Base-by-base conservation (phyloP, 805 yeast genomes). In the Zygoascus biomembranicola region DNA sequence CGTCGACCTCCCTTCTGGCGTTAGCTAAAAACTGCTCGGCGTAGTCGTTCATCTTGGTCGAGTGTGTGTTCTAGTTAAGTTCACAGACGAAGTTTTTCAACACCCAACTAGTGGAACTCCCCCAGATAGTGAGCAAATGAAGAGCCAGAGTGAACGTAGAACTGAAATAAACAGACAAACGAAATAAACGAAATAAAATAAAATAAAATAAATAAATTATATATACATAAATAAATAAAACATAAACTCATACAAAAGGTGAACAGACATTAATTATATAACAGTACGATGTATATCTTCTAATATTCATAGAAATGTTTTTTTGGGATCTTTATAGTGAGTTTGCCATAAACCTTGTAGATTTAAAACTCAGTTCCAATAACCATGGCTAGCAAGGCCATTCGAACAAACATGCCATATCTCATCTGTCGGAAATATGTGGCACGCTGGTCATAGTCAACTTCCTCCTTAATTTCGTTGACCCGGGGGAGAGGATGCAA, bases 341-440 rank as follows among this genome's bases (percentile, higher is more conserved):
- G 19, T 10, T 16, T 13, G n/a, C 50, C 18, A 5, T 20, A 50
- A n/a, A 48, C 14, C 37, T 5, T 9, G 3, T 3, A 43, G 23
- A 28, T 35, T 55, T 74, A 87, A 59, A 85, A 81, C 69, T 89
- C 97, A 65, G 88, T 90, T 67, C 98, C 98, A 72, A 94, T 84
- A 59, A 95, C 99, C 96, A 94, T 86, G 53, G 98, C 96, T 68
- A 94, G 79, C 63, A 94, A 77, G 10, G 99, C 99, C 99, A 94
- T 94, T 79, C 99, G 90, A 47, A 95, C 96, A 68, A 85, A 94
- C 70, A 94, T 78, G 57, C 99, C 99, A 69, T 94, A 92, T 72
- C 95, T 86, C 99, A 94, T 94, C 78, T 94, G 98, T 81, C 99
- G 87, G 80, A 94, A 94, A 77, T 94, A 94, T 55, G 99, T 98